These are phyloP conservation scores for Coemansia sp. DNA, from an alignment of 192 early-diverging fungal genomes.

Conservation along the genomic window DNA sequence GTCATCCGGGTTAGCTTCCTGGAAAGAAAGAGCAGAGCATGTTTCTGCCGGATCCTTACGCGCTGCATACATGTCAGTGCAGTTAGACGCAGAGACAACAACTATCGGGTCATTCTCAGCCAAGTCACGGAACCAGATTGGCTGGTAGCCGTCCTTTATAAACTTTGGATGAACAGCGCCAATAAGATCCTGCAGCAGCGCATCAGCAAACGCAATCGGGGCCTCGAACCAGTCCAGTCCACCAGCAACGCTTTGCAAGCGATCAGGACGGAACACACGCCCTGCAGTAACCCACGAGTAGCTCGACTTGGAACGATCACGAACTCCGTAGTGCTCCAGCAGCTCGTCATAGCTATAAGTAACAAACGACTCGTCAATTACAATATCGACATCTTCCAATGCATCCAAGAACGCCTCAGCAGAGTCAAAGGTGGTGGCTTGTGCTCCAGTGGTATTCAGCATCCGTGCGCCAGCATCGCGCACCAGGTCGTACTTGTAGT, in stretches of 20 bases:
- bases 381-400: slow-evolving; percentile 59
- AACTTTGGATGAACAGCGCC: slow-evolving; percentile 61
- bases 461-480: slow-evolving; percentile 66
- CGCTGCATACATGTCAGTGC: slow-evolving; percentile 52
- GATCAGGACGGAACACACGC: slow-evolving; percentile 68
- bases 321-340: slow-evolving; percentile 58
- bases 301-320: slow-evolving; percentile 22
- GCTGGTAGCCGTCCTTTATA: slow-evolving; percentile 49
- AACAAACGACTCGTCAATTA: slow-evolving; percentile 70
- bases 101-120: slow-evolving; percentile 57
- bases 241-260: slow-evolving; percentile 58
- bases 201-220: slow-evolving; percentile 65
- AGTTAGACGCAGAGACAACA: slow-evolving; percentile 52
- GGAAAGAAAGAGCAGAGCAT: slow-evolving; percentile 40
- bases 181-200: slow-evolving; percentile 68
- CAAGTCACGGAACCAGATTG: slow-evolving; percentile 72
- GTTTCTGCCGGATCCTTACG: slow-evolving; percentile 26
- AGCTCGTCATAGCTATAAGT: slow-evolving; percentile 51
- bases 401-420: slow-evolving; percentile 54
- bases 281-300: slow-evolving; percentile 66
- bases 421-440: slow-evolving; percentile 38
- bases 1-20: slow-evolving; percentile 36
- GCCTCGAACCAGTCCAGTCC: slow-evolving; percentile 72
- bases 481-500: slow-evolving; percentile 61
- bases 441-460: slow-evolving; percentile 49